Conservation (phyloP, 306 rosid species). For the Vachellia collinsii region DNA sequence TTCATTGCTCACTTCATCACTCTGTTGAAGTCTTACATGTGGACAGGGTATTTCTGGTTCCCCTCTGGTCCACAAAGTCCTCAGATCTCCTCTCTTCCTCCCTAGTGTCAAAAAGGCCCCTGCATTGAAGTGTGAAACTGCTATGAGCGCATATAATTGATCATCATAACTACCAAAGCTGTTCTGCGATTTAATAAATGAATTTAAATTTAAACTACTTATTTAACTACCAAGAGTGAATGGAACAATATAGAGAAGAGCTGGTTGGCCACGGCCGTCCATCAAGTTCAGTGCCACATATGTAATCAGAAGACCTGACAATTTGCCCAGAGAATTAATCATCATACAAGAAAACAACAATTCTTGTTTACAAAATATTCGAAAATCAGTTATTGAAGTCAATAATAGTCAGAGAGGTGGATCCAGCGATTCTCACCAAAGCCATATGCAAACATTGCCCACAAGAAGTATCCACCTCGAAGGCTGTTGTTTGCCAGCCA, state of each 20-base stretch:
- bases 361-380: not conserved
- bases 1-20: conserved; percentile 42
- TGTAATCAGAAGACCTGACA: conserved; percentile 70
- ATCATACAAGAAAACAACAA: not conserved
- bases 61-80: conserved; percentile 57
- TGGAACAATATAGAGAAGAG: conserved; percentile 73
- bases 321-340: not conserved
- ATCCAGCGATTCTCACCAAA: conserved; percentile 48
- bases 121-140: conserved; percentile 27
- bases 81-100: conserved; percentile 64
- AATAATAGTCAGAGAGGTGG: not conserved
- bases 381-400: not conserved
- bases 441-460: conserved; percentile 82
- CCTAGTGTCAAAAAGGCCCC: conserved; percentile 67
- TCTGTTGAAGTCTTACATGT: conserved; percentile 46
- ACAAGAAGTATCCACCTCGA: conserved; percentile 71
- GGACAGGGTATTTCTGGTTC: conserved; percentile 66
- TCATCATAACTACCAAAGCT: not conserved
- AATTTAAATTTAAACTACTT: not conserved
- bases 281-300: conserved; percentile 76
- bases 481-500: conserved; percentile 66
- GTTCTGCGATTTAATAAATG: conserved; percentile 5
- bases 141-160: not conserved
- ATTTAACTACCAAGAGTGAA: conserved; percentile 62
- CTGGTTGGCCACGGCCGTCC: conserved; percentile 84